phyloP scores from a whole-genome alignment of 2,329 filamentous ascomycete species.

The Neocatenulostroma microsporum region DNA sequence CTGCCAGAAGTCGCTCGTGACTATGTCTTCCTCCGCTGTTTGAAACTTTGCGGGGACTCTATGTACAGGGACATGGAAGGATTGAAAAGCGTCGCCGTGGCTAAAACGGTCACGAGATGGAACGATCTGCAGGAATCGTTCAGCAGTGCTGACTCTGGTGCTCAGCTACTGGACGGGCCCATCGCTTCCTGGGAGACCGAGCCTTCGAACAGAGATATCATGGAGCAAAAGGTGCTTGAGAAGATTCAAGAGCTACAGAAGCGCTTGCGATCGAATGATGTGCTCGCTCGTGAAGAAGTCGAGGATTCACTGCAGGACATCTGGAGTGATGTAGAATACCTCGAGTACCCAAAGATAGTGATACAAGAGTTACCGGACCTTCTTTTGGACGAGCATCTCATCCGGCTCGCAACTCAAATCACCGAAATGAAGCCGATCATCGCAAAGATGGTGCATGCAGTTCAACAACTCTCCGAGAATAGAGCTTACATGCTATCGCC shows the following conservation, averaged over 20 bases:
- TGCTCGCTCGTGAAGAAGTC: background rate
- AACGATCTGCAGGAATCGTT: conserved; percentile 5
- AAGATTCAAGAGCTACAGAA: conserved; percentile 15
- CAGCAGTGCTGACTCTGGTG: background rate
- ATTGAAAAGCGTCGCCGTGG: conserved; percentile 6
- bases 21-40: conserved; percentile 26
- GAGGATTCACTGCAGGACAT: conserved; percentile 25
- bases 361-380: conserved; percentile 31
- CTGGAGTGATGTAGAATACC: conserved; percentile 43
- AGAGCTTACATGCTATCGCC: conserved; percentile 27
- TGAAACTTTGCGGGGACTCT: conserved; percentile 19
- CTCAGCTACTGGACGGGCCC: background rate
- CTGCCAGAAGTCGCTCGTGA: conserved; percentile 39
- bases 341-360: conserved; percentile 39
- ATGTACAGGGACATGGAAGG: background rate
- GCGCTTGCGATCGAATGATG: background rate
- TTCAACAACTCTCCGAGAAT: conserved; percentile 19
- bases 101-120: conserved; percentile 10
- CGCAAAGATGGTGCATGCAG: conserved; percentile 7
- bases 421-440: conserved; percentile 9
- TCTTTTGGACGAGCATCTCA: conserved; percentile 29
- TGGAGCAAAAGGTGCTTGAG: conserved; percentile 17
- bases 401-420: conserved; percentile 19
- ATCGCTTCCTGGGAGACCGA: conserved; percentile 5
- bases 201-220: conserved; percentile 20